Base-by-base conservation (phyloP, 2,329 filamentous ascomycete species). In the Lasiodiplodia citricola region DNA sequence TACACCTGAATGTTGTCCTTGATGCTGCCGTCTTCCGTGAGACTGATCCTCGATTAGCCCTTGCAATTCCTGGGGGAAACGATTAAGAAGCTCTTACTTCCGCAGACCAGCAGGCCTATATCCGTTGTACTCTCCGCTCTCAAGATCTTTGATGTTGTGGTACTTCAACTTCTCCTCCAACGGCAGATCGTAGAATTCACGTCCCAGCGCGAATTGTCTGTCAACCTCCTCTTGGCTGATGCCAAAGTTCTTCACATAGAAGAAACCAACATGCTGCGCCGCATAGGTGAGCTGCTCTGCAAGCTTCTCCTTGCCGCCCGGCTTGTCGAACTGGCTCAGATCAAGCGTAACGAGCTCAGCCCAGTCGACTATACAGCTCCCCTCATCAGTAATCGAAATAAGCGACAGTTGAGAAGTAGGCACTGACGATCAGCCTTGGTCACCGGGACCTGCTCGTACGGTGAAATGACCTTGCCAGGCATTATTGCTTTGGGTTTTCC, bases 201-300 rank as follows among this genome's bases (percentile, higher is more conserved):
- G 86, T 1, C 85, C 88, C 2, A 90, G 83, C 14, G 87, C 86
- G 70, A 90, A 90, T 71, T 90, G 88, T 6, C 82, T 80, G 71
- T 90, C 84, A 1, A 90, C 83, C 74, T 88, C 81, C 57, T 88
- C 87, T 74, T 90, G 87, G 0, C 78, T 80, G n/a, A 90, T 81
- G 38, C 87, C 87, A 70, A 87, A 90, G 77, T 78, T 88, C 69
- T 85, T 86, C 23, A 90, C 84, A 70, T 90, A 89, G 78, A 90
- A 90, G 79, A 90, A 87, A 2, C 87, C 86, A 71, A 81, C 77
- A 72, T 82, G 76, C 66, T 81, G 75, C 71, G 87, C 84, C 2
- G 87, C 87, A 65, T 88, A 84, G 23, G 85, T 82, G 1, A 90
- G 80, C 70, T 88, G 85, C 57, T 83, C 81, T 1, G 86, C 85